These are phyloP conservation scores for Lactarius akahatsu DNA, from an alignment of 768 basidiomycete species.

Conservation along the genomic window DNA sequence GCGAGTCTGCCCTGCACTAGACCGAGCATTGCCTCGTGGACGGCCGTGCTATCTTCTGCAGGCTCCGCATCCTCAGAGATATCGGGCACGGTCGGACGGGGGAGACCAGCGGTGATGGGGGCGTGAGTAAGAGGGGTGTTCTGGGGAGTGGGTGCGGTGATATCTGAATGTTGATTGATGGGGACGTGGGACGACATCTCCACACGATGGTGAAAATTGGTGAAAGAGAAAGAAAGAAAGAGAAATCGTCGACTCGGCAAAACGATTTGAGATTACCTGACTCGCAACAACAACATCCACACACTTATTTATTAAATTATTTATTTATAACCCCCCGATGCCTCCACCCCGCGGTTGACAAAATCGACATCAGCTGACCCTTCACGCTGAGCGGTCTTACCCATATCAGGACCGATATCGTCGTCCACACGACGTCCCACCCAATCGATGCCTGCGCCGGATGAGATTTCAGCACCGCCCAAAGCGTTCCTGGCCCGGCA, in stretches of 20 bases:
- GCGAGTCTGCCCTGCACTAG: constrained; percentile 89
- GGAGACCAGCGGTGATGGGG: constrained; percentile 75
- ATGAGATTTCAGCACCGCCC: constrained; percentile 46
- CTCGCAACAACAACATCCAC: background rate
- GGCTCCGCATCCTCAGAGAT: constrained; percentile 80
- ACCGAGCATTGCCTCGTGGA: constrained; percentile 69
- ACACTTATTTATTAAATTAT: background rate
- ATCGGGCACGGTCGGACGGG: constrained; percentile 85
- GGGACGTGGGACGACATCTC: constrained; percentile 70
- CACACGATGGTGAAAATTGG: background rate
- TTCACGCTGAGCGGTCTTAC: background rate
- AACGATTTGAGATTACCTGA: background rate
- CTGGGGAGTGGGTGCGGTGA: constrained; percentile 90
- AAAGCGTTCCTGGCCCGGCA: constrained; percentile 35
- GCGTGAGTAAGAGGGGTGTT: constrained; percentile 87
- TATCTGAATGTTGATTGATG: constrained; percentile 50
- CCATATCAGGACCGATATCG: constrained; percentile 44
- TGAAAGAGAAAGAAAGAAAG: background rate
- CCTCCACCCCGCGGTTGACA: no score
- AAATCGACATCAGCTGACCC: background rate
- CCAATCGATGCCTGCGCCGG: constrained; percentile 66
- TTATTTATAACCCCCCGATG: constrained; percentile 4
- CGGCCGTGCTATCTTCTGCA: constrained; percentile 56
- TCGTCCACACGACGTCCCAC: constrained; percentile 64
- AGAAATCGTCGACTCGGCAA: constrained; percentile 2